A percentile compares a stretch with the other conserved stretches of the same genome.
Evolutionary conservation across 2,329 filamentous ascomycete species (phyloP).

Genomic region (Leptosphaerulina australis): DNA sequence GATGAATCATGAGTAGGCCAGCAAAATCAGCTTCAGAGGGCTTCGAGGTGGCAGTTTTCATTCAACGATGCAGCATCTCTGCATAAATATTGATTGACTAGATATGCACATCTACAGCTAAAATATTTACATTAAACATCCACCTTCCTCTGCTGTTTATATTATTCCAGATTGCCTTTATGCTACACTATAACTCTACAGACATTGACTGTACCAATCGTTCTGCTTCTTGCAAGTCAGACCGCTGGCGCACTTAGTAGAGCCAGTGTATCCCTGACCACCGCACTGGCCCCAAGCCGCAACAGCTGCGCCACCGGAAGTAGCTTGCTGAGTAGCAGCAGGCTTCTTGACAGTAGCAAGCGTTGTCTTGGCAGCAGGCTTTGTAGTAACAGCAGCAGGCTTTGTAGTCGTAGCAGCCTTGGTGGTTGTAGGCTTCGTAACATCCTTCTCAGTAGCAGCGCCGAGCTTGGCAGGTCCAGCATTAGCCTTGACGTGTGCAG

Average conservation of each 20-base stretch:
- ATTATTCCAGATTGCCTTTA: too few relatives aligned
- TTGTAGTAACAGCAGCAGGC: constrained; percentile 11
- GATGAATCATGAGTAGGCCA: too few relatives aligned
- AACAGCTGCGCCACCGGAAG: constrained; percentile 24
- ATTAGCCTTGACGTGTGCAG: constrained; percentile 27
- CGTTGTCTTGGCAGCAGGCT: constrained; percentile 25
- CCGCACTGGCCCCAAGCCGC: constrained; percentile 54
- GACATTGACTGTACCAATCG: constrained; percentile 56
- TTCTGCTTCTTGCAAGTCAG: constrained; percentile 49
- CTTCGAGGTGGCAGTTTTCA: too few relatives aligned
- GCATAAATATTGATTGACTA: too few relatives aligned
- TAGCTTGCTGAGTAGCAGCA: constrained; percentile 15
- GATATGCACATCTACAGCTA: too few relatives aligned
- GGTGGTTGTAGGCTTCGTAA: constrained; percentile 4
- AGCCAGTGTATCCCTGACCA: constrained; percentile 49
- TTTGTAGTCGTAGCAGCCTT: constrained; percentile 12
- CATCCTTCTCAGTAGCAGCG: not conserved
- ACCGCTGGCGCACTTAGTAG: constrained; percentile 49
- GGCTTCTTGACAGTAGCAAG: constrained; percentile 31
- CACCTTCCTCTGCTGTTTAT: too few relatives aligned
- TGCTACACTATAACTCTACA: too few relatives aligned
- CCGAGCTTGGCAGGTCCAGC: constrained; percentile 24
- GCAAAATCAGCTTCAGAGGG: too few relatives aligned
- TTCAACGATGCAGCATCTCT: too few relatives aligned
- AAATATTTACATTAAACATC: too few relatives aligned